Evolutionary conservation across 2,329 filamentous ascomycete genomes (phyloP), one percentile per base, ranked within the genome.

Genomic region (Colletotrichum sp.): DNA sequence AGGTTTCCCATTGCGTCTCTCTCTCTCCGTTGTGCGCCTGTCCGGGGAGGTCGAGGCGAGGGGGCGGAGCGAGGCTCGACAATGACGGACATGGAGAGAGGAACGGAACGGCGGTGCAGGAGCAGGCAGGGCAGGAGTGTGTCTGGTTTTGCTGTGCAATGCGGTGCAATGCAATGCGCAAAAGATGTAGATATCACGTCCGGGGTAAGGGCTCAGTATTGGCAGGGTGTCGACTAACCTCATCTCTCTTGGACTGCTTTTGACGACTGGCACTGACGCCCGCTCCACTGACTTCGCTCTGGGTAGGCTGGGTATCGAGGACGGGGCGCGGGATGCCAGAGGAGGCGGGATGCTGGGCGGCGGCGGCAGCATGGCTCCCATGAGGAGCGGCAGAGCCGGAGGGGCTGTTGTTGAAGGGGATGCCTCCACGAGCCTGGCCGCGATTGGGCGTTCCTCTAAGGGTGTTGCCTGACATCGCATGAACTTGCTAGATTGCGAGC

Each of bases 241-340:
- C 97, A 93, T 99, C 97, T 86, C 96, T 93, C 89, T 99, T 99
- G 80, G 93, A 94, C 90, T 98, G 96, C 88, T 98, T 98, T 86
- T 97, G 95, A 83, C 97, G 93, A 86, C 96, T 99, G 81, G 96
- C 95, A 87, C 95, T 98, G 87, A 98, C 91, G 55, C 94, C 93
- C 71, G 95, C 95, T 78, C 84, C 86, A 72, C 86, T 90, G 77
- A 84, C 87, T 80, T 94, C 94, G 86, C 88, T 92, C 78, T 89
- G 88, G 79, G 90, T 87, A 52, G 83, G 83, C 75, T 89, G 87
- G 75, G 85, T 85, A 67, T 96, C 94, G 78, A 92, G 88, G 67
- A 94, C 92, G 62, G 94, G 94, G 81, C 95, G 91, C 80, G 94
- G 94, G 82, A 96, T 96, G 82, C 87, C 89, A 66, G 94, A 95